Evolutionary conservation across 2,329 filamentous ascomycete species (phyloP).

Genomic region (Septoria petroselini): DNA sequence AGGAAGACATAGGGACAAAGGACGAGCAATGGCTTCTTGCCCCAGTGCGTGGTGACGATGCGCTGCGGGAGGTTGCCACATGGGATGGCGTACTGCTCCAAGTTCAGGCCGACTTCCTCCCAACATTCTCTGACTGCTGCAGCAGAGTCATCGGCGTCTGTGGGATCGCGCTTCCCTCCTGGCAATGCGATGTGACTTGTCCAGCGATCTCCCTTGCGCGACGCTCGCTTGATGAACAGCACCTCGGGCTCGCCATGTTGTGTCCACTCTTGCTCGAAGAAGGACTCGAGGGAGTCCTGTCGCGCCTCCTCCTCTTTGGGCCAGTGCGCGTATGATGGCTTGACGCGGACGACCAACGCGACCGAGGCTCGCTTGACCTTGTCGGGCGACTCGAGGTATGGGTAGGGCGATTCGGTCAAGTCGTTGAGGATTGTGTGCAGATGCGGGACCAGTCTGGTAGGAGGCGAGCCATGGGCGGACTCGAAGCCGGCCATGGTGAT

Average conservation of each 20-base stretch:
- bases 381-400: slow-evolving; percentile 48
- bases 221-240: slow-evolving; percentile 68
- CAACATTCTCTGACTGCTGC: slow-evolving; percentile 62
- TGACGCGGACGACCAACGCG: slow-evolving; percentile 61
- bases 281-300: slow-evolving; percentile 45
- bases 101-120: slow-evolving; percentile 63
- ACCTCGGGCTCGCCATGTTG: slow-evolving; percentile 63
- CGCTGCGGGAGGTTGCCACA: slow-evolving; percentile 64
- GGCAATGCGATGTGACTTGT: slow-evolving; percentile 67
- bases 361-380: slow-evolving; percentile 63
- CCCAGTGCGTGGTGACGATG: slow-evolving; percentile 65
- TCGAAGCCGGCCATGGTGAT: slow-evolving; percentile 15
- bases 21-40: slow-evolving; percentile 63
- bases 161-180: slow-evolving; percentile 63
- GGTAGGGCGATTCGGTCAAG: slow-evolving; percentile 48
- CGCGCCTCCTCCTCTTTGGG: slow-evolving; percentile 35
- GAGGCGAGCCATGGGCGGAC: slow-evolving; percentile 2
- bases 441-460: slow-evolving; percentile 37
- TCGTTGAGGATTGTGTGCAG: slow-evolving; percentile 44
- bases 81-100: slow-evolving; percentile 43
- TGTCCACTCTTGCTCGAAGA: slow-evolving; percentile 65
- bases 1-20: slow-evolving; percentile 67
- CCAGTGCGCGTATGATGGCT: slow-evolving; percentile 56
- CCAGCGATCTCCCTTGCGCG: slow-evolving; percentile 65
- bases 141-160: slow-evolving; percentile 60